Evolutionary conservation across 2,329 filamentous ascomycete species (phyloP), one percentile per base, ranked within the genome.

Genomic region (Madurella fahalii): DNA sequence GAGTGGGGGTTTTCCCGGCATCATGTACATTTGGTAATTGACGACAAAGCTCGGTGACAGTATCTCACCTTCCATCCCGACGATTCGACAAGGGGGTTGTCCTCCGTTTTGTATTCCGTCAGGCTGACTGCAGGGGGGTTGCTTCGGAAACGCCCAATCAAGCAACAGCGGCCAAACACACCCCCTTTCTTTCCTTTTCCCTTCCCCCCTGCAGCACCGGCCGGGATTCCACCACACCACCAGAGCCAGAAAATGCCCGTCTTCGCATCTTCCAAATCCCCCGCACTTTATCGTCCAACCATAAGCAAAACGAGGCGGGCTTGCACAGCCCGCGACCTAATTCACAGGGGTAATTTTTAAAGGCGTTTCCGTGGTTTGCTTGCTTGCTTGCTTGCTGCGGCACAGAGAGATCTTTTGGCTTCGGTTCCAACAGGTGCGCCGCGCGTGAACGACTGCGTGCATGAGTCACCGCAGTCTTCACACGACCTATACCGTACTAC

Each of bases 91-190:
- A 9, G 34, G 34, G 34, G 13, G 11, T 9, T 4, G 9, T 9
- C 13, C 34, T 12, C 34, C 34, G 34, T 37, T 37, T 37, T 37
- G 34, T 37, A 37, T 11, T 37, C 9, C 4, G 34, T 11, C 9
- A 15, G 11, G 9, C 34, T 15, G 11, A 11, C 11, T 37, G 34
- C 34, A 11, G 13, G 34, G 34, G 52, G 52, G 61, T 64, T 63
- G 60, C 62, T 60, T 57, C 45, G 57, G 60, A 62, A 63, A 64
- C 58, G 56, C 54, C 59, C 58, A 57, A 57, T 60, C 47, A 53
- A 34, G 56, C 40, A 54, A 54, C 48, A 15, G 32, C 40, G 40
- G 18, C 50, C 53, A 61, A 52, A 56, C 49, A 55, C n/a, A 43
- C 13, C 44, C 53, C 49, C 47, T 50, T 56, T 55, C 57, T 53